A percentile compares a stretch with the other conserved stretches of the same genome.
Evolutionary conservation across 1,139 yeast species (phyloP).

Genomic region (Hyphopichia burtonii): DNA sequence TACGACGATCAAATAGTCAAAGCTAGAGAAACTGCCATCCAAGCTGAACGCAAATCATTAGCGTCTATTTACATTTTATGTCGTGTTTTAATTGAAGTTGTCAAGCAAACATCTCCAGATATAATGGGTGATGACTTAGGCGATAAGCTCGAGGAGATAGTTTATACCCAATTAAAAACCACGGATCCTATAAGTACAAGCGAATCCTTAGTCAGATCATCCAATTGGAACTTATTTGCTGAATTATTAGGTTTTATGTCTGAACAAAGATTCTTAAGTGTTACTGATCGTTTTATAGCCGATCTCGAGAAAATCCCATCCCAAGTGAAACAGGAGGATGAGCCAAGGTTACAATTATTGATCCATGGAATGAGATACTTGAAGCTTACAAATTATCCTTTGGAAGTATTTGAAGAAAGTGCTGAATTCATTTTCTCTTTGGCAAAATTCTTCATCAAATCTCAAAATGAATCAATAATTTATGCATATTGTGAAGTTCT

Average conservation of each 20-base stretch:
- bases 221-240: slow-evolving; percentile 93
- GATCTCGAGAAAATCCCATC: slow-evolving; percentile 81
- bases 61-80: slow-evolving; percentile 90
- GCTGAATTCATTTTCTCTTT: slow-evolving; percentile 85
- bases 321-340: slow-evolving; percentile 53
- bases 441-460: slow-evolving; percentile 72
- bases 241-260: slow-evolving; percentile 91
- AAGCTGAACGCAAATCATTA: slow-evolving; percentile 82
- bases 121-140: slow-evolving; percentile 78
- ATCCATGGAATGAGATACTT: slow-evolving; percentile 91
- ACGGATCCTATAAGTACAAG: slow-evolving; percentile 74
- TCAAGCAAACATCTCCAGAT: slow-evolving; percentile 76
- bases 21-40: slow-evolving; percentile 69
- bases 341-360: slow-evolving; percentile 69
- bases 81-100: slow-evolving; percentile 89
- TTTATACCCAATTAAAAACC: slow-evolving; percentile 82
- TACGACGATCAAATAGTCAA: slow-evolving; percentile 49
- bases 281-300: slow-evolving; percentile 90
- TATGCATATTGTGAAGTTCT: slow-evolving; percentile 86
- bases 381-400: slow-evolving; percentile 75
- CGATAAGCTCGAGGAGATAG: slow-evolving; percentile 86
- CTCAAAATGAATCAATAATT: slow-evolving; percentile 63
- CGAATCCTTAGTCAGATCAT: slow-evolving; percentile 71
- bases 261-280: slow-evolving; percentile 74
- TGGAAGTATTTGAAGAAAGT: slow-evolving; percentile 87